A percentile compares a stretch with the other conserved stretches of the same genome.
Conservation (phyloP, 75 land plant species). For the Picea sitchensis region DNA sequence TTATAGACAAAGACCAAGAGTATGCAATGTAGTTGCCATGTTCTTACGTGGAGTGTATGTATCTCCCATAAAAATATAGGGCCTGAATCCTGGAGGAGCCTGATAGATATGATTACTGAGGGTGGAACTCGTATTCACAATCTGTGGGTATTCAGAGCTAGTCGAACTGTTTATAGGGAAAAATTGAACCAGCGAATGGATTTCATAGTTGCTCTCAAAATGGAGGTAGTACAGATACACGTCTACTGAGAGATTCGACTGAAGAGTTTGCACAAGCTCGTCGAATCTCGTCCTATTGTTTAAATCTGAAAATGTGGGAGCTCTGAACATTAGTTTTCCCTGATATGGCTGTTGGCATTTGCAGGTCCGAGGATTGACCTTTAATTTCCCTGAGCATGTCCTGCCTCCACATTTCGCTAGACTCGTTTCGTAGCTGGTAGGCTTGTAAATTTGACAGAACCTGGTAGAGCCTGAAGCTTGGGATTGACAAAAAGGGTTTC, state of each 20-base stretch:
- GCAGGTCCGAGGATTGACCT: constrained; percentile 58
- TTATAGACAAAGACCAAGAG: background rate
- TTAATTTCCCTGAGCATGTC: constrained; percentile 34
- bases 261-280: constrained; percentile 32
- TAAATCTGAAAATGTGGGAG: constrained; percentile 46
- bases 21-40: constrained; percentile 14
- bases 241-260: constrained; percentile 43
- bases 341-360: constrained; percentile 57
- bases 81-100: constrained; percentile 59
- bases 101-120: constrained; percentile 61
- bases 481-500: constrained; percentile 50
- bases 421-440: constrained; percentile 47
- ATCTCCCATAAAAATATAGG: constrained; percentile 53
- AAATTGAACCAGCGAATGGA: constrained; percentile 40
- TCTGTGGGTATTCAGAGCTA: constrained; percentile 42
- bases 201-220: constrained; percentile 48
- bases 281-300: constrained; percentile 35
- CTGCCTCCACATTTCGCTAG: constrained; percentile 32
- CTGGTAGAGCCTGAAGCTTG: constrained; percentile 17
- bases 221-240: constrained; percentile 40
- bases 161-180: constrained; percentile 34
- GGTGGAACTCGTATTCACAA: constrained; percentile 41
- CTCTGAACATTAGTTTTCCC: constrained; percentile 50
- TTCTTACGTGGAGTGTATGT: constrained; percentile 51
- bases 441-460: constrained; percentile 39